A percentile compares a stretch with the other conserved stretches of the same genome.
Conservation (phyloP, 139 green algal species). For the Dunaliella primolecta region DNA sequence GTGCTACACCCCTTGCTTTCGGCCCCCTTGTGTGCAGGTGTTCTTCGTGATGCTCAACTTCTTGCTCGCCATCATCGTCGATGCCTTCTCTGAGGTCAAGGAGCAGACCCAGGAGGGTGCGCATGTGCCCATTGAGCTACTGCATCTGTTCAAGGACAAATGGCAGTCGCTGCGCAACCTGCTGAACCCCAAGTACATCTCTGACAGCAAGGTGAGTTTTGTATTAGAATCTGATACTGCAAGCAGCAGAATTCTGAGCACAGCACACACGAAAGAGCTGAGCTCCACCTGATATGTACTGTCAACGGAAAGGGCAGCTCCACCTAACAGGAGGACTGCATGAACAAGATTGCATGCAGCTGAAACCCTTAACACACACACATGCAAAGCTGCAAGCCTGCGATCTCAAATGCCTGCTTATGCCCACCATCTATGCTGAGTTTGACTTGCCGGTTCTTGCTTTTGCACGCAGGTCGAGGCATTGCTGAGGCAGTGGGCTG, state of each 20-base stretch:
- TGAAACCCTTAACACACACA: too few relatives aligned
- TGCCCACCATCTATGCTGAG: too few relatives aligned
- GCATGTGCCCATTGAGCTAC: constrained; percentile 29
- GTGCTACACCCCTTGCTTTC: background rate
- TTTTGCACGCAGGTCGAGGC: background rate
- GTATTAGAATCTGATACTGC: too few relatives aligned
- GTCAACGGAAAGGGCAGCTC: too few relatives aligned
- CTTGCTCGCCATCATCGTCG: constrained; percentile 84
- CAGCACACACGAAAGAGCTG: too few relatives aligned
- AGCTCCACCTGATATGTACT: too few relatives aligned
- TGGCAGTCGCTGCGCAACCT: constrained; percentile 52
- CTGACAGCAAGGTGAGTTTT: constrained; percentile 45
- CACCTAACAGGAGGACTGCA: too few relatives aligned
- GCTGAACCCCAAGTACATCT: constrained; percentile 52
- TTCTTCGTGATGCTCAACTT: constrained; percentile 92
- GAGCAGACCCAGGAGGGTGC: constrained; percentile 63
- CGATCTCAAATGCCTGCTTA: too few relatives aligned
- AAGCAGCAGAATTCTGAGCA: too few relatives aligned
- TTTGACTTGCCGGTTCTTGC: too few relatives aligned
- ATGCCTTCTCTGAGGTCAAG: constrained; percentile 79
- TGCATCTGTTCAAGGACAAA: constrained; percentile 54
- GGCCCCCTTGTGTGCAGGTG: constrained; percentile 24
- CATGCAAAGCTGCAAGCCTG: too few relatives aligned
- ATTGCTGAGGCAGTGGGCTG: constrained; percentile 65
- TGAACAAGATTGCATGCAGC: too few relatives aligned